Evolutionary conservation across 768 basidiomycete genomes (phyloP), one percentile per base, ranked within the genome.

Genomic region (Russula earlei): DNA sequence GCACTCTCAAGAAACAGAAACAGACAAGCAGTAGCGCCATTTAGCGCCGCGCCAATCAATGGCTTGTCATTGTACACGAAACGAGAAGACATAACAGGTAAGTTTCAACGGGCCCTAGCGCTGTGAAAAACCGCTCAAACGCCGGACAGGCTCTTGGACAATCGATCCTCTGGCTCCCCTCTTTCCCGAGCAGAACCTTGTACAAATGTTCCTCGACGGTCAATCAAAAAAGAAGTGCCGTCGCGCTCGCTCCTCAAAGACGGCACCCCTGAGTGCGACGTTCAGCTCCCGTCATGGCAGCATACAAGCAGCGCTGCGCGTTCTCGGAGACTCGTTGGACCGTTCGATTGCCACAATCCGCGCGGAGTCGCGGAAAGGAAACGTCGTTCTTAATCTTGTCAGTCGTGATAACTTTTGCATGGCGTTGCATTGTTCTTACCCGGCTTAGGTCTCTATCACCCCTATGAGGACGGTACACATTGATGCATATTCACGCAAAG

Each of bases 371-470:
- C 59, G 59, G 11, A 25, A 20, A 1, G 59, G 59, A 7, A 49
- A 41, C 20, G 51, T 50, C 20, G 15, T 46, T 34, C 15, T 62
- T 22, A 55, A 60, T 12, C 19, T 62, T 12, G 61, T 62, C 27
- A 42, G 61, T 50, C 10, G 10, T n/a, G 12, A 14, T 45, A 4
- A 31, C 29, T 7, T 10, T 8, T 15, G 4, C 27, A 5, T 44
- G 2, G 1, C 11, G 25, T 22, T 44, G 22, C 5, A 38, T 46
- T 9, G 22, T 19, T 22, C 48, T 54, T n/a, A 53, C 37, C 8
- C 6, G 11, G 27, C 37, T 15, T 52, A 61, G 60, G 51, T 47
- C 24, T 52, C 36, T 14, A 61, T 54, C 47, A 17, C 57, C 20
- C 52, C 57, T 1, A 38, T 40, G 44, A 55, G 52, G 37, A 51